A percentile compares a stretch with the other conserved stretches of the same genome.
Conservation (phyloP, 495 filamentous ascomycete species). For the Trichocladium uniseriatum region DNA sequence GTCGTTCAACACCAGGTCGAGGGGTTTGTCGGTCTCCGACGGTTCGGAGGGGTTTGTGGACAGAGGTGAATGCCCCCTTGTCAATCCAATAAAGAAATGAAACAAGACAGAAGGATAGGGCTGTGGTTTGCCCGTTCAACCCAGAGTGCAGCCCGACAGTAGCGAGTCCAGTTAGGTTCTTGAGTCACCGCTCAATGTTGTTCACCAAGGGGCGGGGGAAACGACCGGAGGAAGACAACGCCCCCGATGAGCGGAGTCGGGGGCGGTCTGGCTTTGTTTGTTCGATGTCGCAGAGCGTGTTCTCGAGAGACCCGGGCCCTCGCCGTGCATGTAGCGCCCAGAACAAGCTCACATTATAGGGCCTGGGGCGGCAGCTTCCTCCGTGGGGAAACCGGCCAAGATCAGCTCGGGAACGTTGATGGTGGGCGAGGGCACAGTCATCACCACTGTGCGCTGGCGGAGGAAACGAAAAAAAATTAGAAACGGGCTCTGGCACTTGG, state of each 20-base stretch:
- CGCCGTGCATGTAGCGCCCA: background rate
- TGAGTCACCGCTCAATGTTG: slow-evolving; percentile 3
- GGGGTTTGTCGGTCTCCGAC: background rate
- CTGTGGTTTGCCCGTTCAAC: background rate
- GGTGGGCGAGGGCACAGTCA: slow-evolving; percentile 3
- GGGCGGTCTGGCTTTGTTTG: slow-evolving; percentile 1
- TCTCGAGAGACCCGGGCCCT: slow-evolving; percentile 1
- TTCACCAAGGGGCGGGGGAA: background rate
- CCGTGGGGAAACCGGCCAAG: background rate
- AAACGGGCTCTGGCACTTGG: background rate
- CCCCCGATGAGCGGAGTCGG: background rate
- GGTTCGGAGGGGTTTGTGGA: background rate
- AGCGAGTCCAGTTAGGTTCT: background rate
- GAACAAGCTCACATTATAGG: slow-evolving; percentile 6
- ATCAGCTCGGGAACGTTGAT: slow-evolving; percentile 1
- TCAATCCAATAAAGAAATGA: background rate
- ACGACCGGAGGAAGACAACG: no score
- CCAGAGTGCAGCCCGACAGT: background rate
- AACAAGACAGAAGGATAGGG: background rate
- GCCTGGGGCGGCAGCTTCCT: background rate
- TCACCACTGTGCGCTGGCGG: slow-evolving; percentile 3
- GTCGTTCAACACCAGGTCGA: background rate
- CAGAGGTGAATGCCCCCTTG: background rate
- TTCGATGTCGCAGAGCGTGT: slow-evolving; percentile 1
- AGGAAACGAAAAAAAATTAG: background rate